Evolutionary conservation across 1,284 basidiomycete species (phyloP).

Genomic region (Irpex rosettiformis): DNA sequence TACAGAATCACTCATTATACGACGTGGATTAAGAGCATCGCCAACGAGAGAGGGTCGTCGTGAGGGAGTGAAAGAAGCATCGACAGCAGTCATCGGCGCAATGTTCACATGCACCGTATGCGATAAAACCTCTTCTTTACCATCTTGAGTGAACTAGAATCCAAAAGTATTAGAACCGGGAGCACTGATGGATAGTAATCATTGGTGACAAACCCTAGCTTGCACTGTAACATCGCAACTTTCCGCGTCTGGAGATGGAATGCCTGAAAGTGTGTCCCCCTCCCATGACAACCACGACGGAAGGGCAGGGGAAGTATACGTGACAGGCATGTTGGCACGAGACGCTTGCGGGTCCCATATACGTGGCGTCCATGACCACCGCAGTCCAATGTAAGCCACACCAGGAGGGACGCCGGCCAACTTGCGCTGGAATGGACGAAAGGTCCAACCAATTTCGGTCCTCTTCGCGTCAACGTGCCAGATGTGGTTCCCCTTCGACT

Average conservation of each 20-base stretch:
- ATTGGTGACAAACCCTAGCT: conserved; percentile 54
- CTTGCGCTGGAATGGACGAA: conserved; percentile 87
- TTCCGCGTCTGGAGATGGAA: conserved; percentile 68
- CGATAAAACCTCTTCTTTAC: conserved; percentile 62
- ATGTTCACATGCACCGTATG: conserved; percentile 70
- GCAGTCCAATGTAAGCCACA: conserved; percentile 81
- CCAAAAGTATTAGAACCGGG: conserved; percentile 10
- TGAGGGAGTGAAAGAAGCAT: conserved; percentile 51
- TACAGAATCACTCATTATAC: conserved; percentile 60
- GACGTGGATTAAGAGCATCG: conserved; percentile 46
- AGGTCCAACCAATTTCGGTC: conserved; percentile 80
- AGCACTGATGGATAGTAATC: conserved; percentile 7
- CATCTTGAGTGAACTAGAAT: conserved; percentile 65
- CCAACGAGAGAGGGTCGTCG: conserved; percentile 61
- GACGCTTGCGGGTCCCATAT: conserved; percentile 97
- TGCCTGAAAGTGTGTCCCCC: conserved; percentile 71
- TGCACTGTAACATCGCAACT: conserved; percentile 68
- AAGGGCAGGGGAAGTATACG: conserved; percentile 76
- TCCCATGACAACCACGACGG: conserved; percentile 91
- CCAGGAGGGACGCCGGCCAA: conserved; percentile 79
- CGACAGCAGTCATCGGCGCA: conserved; percentile 65
- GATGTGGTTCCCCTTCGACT: conserved; percentile 99
- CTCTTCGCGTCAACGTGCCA: conserved; percentile 99
- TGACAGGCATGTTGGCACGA: conserved; percentile 74
- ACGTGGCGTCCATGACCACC: conserved; percentile 90